Evolutionary conservation across 1,284 basidiomycete species (phyloP).

Genomic region (Austroboletus rostrupii): DNA sequence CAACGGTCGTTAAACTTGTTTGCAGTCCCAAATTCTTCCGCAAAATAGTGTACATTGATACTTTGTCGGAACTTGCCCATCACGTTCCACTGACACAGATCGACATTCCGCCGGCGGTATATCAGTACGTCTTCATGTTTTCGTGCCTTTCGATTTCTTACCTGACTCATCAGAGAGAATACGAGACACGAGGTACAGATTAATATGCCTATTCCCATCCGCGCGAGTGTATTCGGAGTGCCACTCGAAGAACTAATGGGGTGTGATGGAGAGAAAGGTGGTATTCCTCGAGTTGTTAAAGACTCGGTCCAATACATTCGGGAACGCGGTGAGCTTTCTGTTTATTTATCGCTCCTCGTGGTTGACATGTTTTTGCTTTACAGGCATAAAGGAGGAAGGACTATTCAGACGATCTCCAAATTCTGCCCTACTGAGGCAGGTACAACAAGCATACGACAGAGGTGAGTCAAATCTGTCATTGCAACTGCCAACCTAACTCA

Average conservation of each 20-base stretch:
- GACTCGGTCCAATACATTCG: slow-evolving; percentile 74
- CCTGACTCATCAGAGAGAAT: slow-evolving; percentile 53
- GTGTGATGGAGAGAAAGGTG: slow-evolving; percentile 72
- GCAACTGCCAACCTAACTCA: slow-evolving; percentile 6
- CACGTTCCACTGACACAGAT: slow-evolving; percentile 80
- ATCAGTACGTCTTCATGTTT: slow-evolving; percentile 48
- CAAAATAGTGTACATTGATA: slow-evolving; percentile 73
- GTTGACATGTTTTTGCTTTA: not conserved
- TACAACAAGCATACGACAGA: slow-evolving; percentile 78
- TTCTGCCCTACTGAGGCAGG: slow-evolving; percentile 65
- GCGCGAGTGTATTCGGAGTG: slow-evolving; percentile 71
- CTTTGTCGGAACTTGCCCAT: slow-evolving; percentile 69
- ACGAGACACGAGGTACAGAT: slow-evolving; percentile 67
- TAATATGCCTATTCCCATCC: slow-evolving; percentile 52
- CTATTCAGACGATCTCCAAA: slow-evolving; percentile 77
- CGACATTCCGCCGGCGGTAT: slow-evolving; percentile 77
- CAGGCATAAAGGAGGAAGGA: slow-evolving; percentile 71
- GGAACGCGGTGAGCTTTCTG: slow-evolving; percentile 42
- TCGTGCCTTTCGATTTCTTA: slow-evolving; percentile 4
- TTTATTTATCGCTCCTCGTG: not conserved
- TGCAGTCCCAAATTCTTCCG: slow-evolving; percentile 80
- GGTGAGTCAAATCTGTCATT: slow-evolving; percentile 36
- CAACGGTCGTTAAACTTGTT: slow-evolving; percentile 1
- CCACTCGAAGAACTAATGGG: slow-evolving; percentile 81
- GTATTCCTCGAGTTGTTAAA: slow-evolving; percentile 72